Base-by-base conservation (phyloP, 1,284 basidiomycete genomes). In the Ustilago bromivora region DNA sequence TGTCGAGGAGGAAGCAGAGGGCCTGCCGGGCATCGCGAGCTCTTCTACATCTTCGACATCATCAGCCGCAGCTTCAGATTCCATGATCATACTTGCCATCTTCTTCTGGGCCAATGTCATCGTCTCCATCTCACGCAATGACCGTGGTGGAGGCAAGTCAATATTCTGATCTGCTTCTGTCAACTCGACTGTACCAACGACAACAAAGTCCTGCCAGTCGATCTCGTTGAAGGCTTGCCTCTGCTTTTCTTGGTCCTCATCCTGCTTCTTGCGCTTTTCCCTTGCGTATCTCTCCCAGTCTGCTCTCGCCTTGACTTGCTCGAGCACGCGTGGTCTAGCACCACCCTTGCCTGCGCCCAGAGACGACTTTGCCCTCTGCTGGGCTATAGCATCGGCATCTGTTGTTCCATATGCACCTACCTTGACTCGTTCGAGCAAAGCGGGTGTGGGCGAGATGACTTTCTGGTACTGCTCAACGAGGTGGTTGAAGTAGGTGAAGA, bases 161-260 rank as follows among this genome's bases (percentile, higher is more conserved):
- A 95, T 92, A 51, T 86, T 82, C 38, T 80, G 83, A 86, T 99
- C 97, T 5, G 92, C 92, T 58, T 92, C 91, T 11, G 97, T 99
- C 83, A 99, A 97, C 87, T 99, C 97, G 80, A 99, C 98, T 23
- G 96, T 99, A 85, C 98, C 95, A 17, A 98, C 97, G 69, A 98
- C 94, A 59, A 96, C 94, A 88, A 98, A 99, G 87, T 99, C 97
- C 84, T 99, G 95, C 97, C 97, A 99, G 86, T 99, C 97, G 84
- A 99, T 98, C 85, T 96, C 94, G 55, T 94, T 93, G 84, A 98
- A 85, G 12, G 79, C 75, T 41, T 78, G 78, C 13, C 76, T 70
- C 52, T 82, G 74, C 58, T 72, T 71, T 86, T 98, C 95, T 76
- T 93, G 91, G 80, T 97, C 94, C 81, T 96, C 93, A 78, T 94